Conservation (phyloP, 2,329 filamentous ascomycete species). For the Zymoseptoria tritici region DNA sequence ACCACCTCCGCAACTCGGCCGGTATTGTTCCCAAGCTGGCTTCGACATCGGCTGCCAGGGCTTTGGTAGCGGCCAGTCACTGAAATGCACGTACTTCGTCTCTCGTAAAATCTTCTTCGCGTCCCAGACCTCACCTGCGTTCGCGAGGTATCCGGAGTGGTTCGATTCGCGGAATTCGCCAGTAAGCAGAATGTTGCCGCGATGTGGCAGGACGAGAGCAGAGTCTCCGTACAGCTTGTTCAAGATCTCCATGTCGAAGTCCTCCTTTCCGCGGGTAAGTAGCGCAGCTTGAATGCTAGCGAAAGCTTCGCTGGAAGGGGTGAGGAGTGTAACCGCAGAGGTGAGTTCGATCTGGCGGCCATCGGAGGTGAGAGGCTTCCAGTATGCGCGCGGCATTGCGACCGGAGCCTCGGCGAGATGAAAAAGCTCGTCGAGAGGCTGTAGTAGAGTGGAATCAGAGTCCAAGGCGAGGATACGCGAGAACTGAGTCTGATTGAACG, state of each 20-base stretch:
- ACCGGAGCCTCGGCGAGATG: slow-evolving; percentile 52
- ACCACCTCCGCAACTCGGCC: slow-evolving; percentile 31
- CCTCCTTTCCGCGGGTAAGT: slow-evolving; percentile 20
- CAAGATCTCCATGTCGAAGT: slow-evolving; percentile 62
- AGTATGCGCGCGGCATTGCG: slow-evolving; percentile 64
- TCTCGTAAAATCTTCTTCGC: slow-evolving; percentile 49
- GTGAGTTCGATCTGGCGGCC: slow-evolving; percentile 46
- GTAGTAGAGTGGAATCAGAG: slow-evolving; percentile 54
- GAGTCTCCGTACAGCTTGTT: slow-evolving; percentile 54
- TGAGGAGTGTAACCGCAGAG: slow-evolving; percentile 54
- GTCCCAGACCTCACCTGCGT: slow-evolving; percentile 49
- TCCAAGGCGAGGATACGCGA: slow-evolving; percentile 50
- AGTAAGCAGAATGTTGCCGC: slow-evolving; percentile 53
- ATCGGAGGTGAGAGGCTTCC: slow-evolving; percentile 23
- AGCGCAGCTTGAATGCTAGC: slow-evolving; percentile 29
- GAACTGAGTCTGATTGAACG: slow-evolving; percentile 60
- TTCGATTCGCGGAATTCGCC: slow-evolving; percentile 53
- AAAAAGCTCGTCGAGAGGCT: slow-evolving; percentile 62
- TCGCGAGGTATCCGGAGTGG: slow-evolving; percentile 47
- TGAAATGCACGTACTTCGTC: slow-evolving; percentile 63
- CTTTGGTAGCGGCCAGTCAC: slow-evolving; percentile 64
- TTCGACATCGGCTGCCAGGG: slow-evolving; percentile 40
- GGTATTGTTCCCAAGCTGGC: slow-evolving; percentile 30
- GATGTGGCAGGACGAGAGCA: slow-evolving; percentile 57
- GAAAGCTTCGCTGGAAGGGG: slow-evolving; percentile 50